phyloP scores from a whole-genome alignment of 306 rosid species.

The Abrus pulchellus region DNA sequence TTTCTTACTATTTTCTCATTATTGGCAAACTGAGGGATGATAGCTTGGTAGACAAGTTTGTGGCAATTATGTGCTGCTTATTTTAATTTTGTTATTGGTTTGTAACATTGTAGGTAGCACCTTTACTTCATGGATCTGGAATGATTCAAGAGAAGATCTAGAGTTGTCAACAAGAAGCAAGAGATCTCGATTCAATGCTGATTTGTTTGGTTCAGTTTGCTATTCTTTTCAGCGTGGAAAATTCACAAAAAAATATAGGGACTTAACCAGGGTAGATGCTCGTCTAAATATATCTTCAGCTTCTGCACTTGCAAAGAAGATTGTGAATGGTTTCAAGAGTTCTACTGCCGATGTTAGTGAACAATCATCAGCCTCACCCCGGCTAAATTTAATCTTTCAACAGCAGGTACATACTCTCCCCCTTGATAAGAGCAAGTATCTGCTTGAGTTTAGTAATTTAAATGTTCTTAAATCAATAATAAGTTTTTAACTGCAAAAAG shows the following conservation, averaged over 20 bases:
- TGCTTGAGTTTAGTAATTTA: background rate
- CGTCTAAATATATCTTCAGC: slow-evolving; percentile 83
- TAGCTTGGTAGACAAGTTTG: slow-evolving; percentile 19
- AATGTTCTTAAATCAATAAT: slow-evolving; percentile 14
- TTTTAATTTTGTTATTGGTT: slow-evolving; percentile 36
- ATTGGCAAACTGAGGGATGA: background rate
- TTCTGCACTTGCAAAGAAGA: slow-evolving; percentile 68
- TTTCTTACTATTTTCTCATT: background rate
- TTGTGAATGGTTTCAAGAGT: slow-evolving; percentile 62
- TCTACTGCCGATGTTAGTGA: slow-evolving; percentile 49
- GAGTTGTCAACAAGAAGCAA: slow-evolving; percentile 41
- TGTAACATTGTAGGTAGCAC: slow-evolving; percentile 49
- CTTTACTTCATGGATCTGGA: slow-evolving; percentile 54
- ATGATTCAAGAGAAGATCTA: slow-evolving; percentile 49
- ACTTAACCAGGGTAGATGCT: slow-evolving; percentile 85
- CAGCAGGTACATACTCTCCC: slow-evolving; percentile 72
- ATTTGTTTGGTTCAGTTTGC: slow-evolving; percentile 83
- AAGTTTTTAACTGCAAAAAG: slow-evolving; percentile 8
- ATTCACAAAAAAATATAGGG: slow-evolving; percentile 65
- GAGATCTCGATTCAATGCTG: slow-evolving; percentile 51
- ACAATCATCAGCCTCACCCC: slow-evolving; percentile 68
- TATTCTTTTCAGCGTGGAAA: slow-evolving; percentile 80
- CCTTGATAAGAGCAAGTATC: slow-evolving; percentile 14
- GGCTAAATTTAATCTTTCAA: slow-evolving; percentile 82
- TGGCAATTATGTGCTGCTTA: slow-evolving; percentile 17